Evolutionary conservation across 345 rosid genomes (phyloP), one percentile per base, ranked within the genome.

Genomic region (Gossypium longicalyx): DNA sequence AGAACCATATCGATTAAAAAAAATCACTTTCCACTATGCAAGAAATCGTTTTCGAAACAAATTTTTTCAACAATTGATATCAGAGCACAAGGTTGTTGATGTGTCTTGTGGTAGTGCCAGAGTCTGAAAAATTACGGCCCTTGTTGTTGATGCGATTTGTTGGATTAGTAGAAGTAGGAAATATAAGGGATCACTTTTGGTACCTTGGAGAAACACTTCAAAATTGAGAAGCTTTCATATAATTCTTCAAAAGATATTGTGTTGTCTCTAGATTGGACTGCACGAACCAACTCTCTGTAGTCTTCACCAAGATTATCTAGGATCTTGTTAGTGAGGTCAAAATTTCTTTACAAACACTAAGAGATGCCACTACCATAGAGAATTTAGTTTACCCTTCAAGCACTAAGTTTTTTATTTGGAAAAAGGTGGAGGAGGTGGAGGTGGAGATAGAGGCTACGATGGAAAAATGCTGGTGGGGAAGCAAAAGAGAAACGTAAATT

Each of bases 301-400:
- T 58, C 17, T 22, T 58, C 38, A 22, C 7, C 16, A 12, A 58
- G 34, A 23, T 1, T 11, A 6, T 58, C 17, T 3, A 58, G 6
- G 7, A 23, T 53, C 9, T 53, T 53, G 1, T 53, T 3, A 0
- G 16, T 58, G 34, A 58, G 34, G 13, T 25, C 27, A 95, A 85
- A 78, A 78, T 87, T 20, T 91, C 97, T 16, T 93, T 93, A 51
- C 90, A 87, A 80, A 97, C 98, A 8, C 82, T 93, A 29, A 83
- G 94, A 84, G 98, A 91, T 8, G 94, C 93, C 77, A 75, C 89
- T 65, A 87, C 91, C 2, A 86, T 89, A 0, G 98, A 93, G 74
- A 86, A 79, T 52, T 52, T 90, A 47, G 91, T 93, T 69, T 87
- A 93, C 61, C 85, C 87, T 77, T 93, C 78, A 95, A 84, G 98